Evolutionary conservation across 805 yeast species (phyloP), one percentile per base, ranked within the genome.

Genomic region (Lachancea meyersii): DNA sequence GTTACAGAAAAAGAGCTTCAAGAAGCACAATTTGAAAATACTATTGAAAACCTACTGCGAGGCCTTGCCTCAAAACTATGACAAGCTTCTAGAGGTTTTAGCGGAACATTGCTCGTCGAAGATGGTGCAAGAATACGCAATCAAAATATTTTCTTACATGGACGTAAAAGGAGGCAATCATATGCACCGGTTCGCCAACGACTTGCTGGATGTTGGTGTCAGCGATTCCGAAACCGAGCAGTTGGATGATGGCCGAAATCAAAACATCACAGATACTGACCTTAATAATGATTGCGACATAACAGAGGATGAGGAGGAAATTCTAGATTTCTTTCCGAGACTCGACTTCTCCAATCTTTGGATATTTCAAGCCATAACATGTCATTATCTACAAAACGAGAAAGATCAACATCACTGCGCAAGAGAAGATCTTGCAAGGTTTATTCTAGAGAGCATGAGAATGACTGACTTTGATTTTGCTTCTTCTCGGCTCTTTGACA

Each of bases 281-380:
- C 19, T 10, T 4, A 22, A 30, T 4, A 31, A 17, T 23, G 38
- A 40, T 18, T 43, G 43, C 14, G 31, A n/a, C 24, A 14, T 38
- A 5, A 41, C 41, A 7, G 35, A 33, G 13, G 41, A 40, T 6
- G 32, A 31, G 22, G 11, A 17, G 5, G 36, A 31, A 8, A 16
- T 40, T 14, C 23, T 43, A 7, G 52, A 47, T 3, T 28, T 48
- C 18, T 57, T 48, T 36, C 32, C 40, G 8, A 43, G 41, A 20
- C 48, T 60, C 34, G 60, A 61, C 40, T 62, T 62, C 41, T 48
- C 60, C 7, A 62, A 60, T 41, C 31, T 58, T 18, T 58, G 64
- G 64, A 44, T 59, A 7, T 60, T 60, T 38, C 63, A 61, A 39
- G 52, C 54, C 1, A 51, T 47, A 30, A 54, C 63, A 2, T 46